phyloP scores from a whole-genome alignment of 2,329 filamentous ascomycete species.

The Elsinoe arachidis region DNA sequence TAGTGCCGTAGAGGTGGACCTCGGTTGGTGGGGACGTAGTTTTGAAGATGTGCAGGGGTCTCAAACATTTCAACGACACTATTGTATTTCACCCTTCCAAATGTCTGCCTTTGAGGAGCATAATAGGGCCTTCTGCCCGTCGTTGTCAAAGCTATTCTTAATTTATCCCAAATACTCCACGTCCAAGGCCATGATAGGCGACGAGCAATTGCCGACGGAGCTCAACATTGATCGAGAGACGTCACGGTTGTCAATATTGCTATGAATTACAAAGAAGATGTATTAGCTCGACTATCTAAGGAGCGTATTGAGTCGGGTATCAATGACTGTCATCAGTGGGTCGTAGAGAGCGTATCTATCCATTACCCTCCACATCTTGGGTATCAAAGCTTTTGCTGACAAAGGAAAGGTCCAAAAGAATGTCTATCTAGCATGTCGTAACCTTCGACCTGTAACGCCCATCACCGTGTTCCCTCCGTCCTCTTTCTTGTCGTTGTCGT shows the following conservation, averaged over 20 bases:
- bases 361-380: background rate
- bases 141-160: too few species aligned
- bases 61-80: too few species aligned
- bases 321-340: slow-evolving; percentile 5
- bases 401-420: background rate
- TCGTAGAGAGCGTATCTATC: background rate
- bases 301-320: background rate
- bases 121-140: too few species aligned
- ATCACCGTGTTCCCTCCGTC: background rate
- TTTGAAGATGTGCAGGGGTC: too few species aligned
- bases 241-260: too few species aligned
- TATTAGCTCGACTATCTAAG: slow-evolving; percentile 2
- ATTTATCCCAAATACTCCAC: too few species aligned
- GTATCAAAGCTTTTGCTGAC: background rate
- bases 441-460: background rate
- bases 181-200: too few species aligned
- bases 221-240: too few species aligned
- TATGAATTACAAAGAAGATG: background rate
- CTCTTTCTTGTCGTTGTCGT: background rate
- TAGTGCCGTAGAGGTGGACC: background rate
- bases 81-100: too few species aligned
- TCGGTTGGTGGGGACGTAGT: too few species aligned
- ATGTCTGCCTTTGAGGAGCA: too few species aligned
- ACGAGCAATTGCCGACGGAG: too few species aligned
- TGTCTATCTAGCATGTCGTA: background rate